phyloP scores from a whole-genome alignment of 306 rosid species.

The Vigna nakashimae region DNA sequence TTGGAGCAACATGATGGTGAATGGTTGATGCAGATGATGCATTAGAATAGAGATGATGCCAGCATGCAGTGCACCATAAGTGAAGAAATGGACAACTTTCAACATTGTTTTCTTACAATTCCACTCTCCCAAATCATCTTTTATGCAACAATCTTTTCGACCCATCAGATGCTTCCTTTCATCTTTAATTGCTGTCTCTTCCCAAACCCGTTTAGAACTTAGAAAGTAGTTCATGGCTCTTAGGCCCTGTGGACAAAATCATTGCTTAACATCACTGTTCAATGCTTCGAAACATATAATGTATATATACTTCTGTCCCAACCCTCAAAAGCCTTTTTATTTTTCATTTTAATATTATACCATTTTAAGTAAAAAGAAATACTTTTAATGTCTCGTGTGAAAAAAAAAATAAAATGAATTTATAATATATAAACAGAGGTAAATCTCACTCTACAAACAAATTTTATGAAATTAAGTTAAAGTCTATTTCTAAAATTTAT shows the following conservation, averaged over 20 bases:
- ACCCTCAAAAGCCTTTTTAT: not conserved
- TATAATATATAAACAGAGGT: too few relatives aligned
- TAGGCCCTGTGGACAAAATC: conserved; percentile 34
- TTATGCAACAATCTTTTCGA: conserved; percentile 10
- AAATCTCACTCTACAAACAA: too few relatives aligned
- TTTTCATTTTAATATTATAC: not conserved
- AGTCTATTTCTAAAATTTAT: too few relatives aligned
- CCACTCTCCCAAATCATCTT: conserved; percentile 38
- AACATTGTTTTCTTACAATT: conserved; percentile 33
- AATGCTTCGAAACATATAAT: conserved; percentile 14
- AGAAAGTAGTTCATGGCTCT: conserved; percentile 34
- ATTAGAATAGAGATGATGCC: conserved; percentile 32
- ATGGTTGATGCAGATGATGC: conserved; percentile 26
- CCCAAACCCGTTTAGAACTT: conserved; percentile 22
- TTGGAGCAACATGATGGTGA: conserved; percentile 55
- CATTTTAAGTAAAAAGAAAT: too few relatives aligned
- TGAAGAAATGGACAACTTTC: conserved; percentile 25
- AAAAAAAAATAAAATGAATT: too few relatives aligned
- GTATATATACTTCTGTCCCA: not conserved
- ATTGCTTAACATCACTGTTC: conserved; percentile 38
- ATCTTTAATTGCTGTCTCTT: conserved; percentile 24
- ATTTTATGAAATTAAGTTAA: too few relatives aligned
- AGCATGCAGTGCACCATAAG: conserved; percentile 46
- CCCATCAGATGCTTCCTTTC: not conserved
- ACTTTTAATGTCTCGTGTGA: too few relatives aligned